Evolutionary conservation across 2,329 filamentous ascomycete genomes (phyloP).

Genomic region (Whalleya microplaca): DNA sequence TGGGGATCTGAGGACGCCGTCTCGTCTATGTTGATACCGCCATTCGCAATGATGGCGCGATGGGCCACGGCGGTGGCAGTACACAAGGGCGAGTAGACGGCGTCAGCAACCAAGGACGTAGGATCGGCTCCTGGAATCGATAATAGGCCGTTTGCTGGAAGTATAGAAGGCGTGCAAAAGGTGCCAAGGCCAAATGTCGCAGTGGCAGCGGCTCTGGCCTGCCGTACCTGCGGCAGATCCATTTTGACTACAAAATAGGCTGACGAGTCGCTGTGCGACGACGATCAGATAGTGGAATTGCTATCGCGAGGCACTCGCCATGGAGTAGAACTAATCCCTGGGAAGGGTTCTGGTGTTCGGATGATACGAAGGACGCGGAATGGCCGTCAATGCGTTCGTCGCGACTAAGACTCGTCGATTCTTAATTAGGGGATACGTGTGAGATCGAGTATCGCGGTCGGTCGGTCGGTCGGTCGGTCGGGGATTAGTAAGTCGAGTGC

Average conservation of each 20-base stretch:
- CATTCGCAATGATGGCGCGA: conserved; percentile 47
- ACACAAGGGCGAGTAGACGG: conserved; percentile 64
- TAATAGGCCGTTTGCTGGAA: conserved; percentile 51
- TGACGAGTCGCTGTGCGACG: conserved; percentile 34
- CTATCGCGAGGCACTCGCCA: conserved; percentile 40
- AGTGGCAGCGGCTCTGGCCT: conserved; percentile 34
- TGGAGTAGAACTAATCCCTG: conserved; percentile 34
- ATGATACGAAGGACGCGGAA: conserved; percentile 17
- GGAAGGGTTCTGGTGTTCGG: conserved; percentile 13
- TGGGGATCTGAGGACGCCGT: conserved; percentile 41
- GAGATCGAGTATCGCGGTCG: not conserved
- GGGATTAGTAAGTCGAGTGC: conserved; percentile 7
- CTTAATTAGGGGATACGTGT: not conserved
- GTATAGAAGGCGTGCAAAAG: conserved; percentile 45
- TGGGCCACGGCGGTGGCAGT: conserved; percentile 42
- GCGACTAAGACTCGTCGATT: not conserved
- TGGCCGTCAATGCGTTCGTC: conserved; percentile 14
- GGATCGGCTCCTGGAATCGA: conserved; percentile 56
- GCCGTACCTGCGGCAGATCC: conserved; percentile 29
- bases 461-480: not conserved
- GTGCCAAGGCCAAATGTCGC: conserved; percentile 27
- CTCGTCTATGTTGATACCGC: conserved; percentile 45
- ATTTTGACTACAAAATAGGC: conserved; percentile 28
- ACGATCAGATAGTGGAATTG: conserved; percentile 29
- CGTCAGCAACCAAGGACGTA: conserved; percentile 62